Conservation (phyloP, 1,284 basidiomycete species). For the Apiotrichum akiyoshidainum region DNA sequence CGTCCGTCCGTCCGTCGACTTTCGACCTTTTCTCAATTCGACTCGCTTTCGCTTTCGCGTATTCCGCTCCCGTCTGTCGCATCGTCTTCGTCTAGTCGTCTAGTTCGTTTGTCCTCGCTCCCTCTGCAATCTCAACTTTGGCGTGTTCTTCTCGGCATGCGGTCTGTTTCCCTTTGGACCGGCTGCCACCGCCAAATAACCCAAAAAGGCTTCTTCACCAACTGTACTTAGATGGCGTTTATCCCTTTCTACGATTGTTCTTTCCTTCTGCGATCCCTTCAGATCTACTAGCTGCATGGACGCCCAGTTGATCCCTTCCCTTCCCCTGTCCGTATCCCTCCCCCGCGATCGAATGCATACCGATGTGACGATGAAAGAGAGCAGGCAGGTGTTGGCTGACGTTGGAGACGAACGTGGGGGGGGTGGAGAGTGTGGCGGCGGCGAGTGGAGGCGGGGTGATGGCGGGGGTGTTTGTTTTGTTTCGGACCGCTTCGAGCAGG, state of each 20-base stretch:
- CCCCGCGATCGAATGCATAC: conserved; percentile 12
- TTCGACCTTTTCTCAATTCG: conserved; percentile 7
- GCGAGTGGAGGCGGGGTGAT: too few relatives aligned
- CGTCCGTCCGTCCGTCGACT: neutral
- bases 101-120: conserved; percentile 1
- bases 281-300: conserved; percentile 5
- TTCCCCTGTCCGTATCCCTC: neutral
- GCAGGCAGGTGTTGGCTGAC: too few relatives aligned
- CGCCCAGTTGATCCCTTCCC: neutral
- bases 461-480: too few relatives aligned
- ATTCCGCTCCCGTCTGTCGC: conserved; percentile 3
- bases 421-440: too few relatives aligned
- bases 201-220: neutral
- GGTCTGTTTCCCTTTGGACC: neutral
- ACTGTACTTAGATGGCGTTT: conserved; percentile 1
- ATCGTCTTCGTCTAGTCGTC: conserved; percentile 4
- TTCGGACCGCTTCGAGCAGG: too few relatives aligned
- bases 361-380: neutral
- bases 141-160: neutral
- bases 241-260: neutral
- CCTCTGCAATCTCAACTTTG: neutral
- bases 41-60: conserved; percentile 2
- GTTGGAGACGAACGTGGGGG: too few relatives aligned
- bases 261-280: neutral
- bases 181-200: neutral